phyloP scores from a whole-genome alignment of 306 rosid species.

The Astragalus glycyphyllos region DNA sequence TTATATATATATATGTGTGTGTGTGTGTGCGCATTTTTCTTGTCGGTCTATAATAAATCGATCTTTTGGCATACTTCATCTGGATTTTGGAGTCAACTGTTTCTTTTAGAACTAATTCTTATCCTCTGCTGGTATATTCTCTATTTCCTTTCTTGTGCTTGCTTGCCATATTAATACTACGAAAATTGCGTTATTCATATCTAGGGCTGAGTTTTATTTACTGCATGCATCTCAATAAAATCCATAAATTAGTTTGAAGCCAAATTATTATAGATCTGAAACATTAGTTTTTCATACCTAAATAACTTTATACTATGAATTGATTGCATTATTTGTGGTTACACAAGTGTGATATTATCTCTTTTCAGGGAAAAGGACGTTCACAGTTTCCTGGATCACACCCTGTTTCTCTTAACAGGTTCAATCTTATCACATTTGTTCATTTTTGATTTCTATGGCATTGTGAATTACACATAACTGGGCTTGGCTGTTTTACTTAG shows the following conservation, averaged over 20 bases:
- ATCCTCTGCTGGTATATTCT: background rate
- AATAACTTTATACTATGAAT: conserved; percentile 26
- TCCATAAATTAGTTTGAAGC: conserved; percentile 19
- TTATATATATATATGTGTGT: background rate
- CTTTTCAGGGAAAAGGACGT: conserved; percentile 72
- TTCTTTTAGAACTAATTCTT: conserved; percentile 9
- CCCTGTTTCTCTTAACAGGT: conserved; percentile 98
- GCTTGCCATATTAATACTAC: background rate
- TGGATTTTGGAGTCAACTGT: background rate
- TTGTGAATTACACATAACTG: conserved; percentile 20
- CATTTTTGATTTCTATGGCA: conserved; percentile 31
- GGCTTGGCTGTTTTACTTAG: conserved; percentile 24
- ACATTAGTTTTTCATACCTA: conserved; percentile 6
- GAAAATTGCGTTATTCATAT: background rate
- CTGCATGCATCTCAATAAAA: background rate
- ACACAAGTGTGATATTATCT: conserved; percentile 32
- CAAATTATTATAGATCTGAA: conserved; percentile 28
- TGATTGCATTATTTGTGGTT: conserved; percentile 31
- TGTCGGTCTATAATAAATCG: background rate
- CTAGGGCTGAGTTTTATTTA: conserved; percentile 7
- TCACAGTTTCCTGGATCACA: conserved; percentile 93
- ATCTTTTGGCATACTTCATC: background rate
- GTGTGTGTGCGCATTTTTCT: background rate
- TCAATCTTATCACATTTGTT: conserved; percentile 29
- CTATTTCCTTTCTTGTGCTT: background rate